Evolutionary conservation across 345 rosid species (phyloP).

Genomic region (Boechera stricta): DNA sequence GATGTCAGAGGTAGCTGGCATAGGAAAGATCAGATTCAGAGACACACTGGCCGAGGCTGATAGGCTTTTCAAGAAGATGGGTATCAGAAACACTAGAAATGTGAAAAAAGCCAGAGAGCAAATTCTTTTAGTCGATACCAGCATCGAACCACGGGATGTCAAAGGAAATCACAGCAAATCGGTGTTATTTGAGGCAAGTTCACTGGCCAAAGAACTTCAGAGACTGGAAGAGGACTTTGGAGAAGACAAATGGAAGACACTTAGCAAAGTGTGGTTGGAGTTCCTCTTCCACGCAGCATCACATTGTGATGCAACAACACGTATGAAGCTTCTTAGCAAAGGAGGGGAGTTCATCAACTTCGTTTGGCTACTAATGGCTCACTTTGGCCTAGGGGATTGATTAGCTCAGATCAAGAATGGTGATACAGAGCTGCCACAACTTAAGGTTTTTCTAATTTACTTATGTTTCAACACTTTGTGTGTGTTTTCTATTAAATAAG

Average conservation of each 20-base stretch:
- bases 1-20: slow-evolving; percentile 41
- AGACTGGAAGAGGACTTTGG: no score
- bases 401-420: slow-evolving; percentile 42
- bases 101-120: slow-evolving; percentile 17
- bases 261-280: no score
- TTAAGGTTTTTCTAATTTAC: neutral
- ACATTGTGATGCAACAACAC: slow-evolving; percentile 19
- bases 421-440: slow-evolving; percentile 20
- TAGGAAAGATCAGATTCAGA: slow-evolving; percentile 45
- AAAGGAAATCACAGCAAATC: slow-evolving; percentile 49
- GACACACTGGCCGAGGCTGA: slow-evolving; percentile 47
- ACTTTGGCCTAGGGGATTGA: slow-evolving; percentile 54
- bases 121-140: slow-evolving; percentile 30
- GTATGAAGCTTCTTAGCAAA: slow-evolving; percentile 48
- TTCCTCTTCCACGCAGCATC: no score
- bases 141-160: slow-evolving; percentile 32
- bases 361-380: slow-evolving; percentile 63
- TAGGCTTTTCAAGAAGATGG: neutral
- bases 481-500: no score
- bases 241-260: no score
- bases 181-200: slow-evolving; percentile 42
- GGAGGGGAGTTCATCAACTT: slow-evolving; percentile 61
- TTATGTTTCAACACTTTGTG: neutral
- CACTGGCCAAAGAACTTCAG: slow-evolving; percentile 39
- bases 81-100: neutral